Evolutionary conservation across 176 grass and related monocot genomes (phyloP).

Genomic region (Hordeum vulgare): DNA sequence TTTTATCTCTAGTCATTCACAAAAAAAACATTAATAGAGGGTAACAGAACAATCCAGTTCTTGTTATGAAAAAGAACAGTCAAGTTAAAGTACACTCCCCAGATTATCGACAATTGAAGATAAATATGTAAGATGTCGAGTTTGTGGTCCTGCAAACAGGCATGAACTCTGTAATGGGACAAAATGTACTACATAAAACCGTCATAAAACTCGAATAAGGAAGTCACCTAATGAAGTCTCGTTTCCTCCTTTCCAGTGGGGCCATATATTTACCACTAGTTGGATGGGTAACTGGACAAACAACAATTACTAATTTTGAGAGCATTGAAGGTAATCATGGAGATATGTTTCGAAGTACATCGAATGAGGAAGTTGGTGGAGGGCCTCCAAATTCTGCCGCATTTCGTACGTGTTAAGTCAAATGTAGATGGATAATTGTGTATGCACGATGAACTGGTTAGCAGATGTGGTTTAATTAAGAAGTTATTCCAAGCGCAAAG

Average conservation of each 20-base stretch:
- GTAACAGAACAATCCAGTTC: neutral
- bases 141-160: neutral
- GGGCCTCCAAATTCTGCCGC: no score
- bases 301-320: neutral
- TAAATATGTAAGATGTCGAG: neutral
- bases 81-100: neutral
- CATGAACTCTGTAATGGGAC: neutral
- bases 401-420: no score
- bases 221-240: neutral
- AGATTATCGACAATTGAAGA: neutral
- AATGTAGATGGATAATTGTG: no score
- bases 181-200: neutral
- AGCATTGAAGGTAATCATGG: neutral
- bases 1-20: neutral
- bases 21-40: neutral
- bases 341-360: no score
- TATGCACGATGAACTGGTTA: no score
- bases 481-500: no score
- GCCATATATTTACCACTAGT: neutral
- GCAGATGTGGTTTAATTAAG: no score
- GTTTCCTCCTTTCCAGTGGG: neutral
- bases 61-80: neutral
- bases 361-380: no score
- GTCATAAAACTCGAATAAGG: neutral
- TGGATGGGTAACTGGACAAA: neutral